Evolutionary conservation across 352 stramenopile species (phyloP), one percentile per base, ranked within the genome.

Genomic region (Phytophthora citricola): DNA sequence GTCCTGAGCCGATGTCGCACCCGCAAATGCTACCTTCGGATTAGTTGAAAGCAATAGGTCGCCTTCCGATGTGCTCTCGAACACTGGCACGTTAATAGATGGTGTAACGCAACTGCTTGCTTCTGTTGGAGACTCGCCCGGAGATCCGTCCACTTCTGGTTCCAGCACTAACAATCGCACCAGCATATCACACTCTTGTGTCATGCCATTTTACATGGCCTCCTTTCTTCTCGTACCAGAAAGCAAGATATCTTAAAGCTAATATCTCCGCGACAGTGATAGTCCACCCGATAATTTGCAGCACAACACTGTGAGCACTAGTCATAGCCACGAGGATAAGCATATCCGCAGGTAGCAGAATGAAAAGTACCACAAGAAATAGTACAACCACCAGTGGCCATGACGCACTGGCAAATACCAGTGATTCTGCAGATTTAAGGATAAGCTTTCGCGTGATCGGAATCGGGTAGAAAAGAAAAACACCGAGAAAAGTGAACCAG

Each of bases 61-160:
- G 2, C 87, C 82, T 36, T 87, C 65, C 1, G 79, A 70, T 0
- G 76, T 85, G 59, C 84, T 92, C 43, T 72, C 67, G 55, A 89
- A 95, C 29, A 94, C 67, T 11, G 83, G 87, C 34, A 94, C 75
- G 50, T 94, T 95, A 55, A 90, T 79, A 31, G 79, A 89, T 20
- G 85, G 78, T 27, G 64, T 20, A 6, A 26, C 4, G 0, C 43
- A 11, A 5, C 24, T 38, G 3, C 26, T 17, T 24, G 7, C 43
- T 58, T 46, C 51, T 36, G 73, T 58, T 27, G 61, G 53, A 53
- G 54, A 56, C 22, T 63, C 56, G 20, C 36, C 45, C 20, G 46
- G 15, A 50, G 54, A 44, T 36, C 27, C 40, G 6, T 63, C 55
- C n/a, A 26, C 46, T 34, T 60, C 54, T n/a, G 56, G 43, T 1